phyloP scores from a whole-genome alignment of 257 asterid genomes.

The Plantago major region DNA sequence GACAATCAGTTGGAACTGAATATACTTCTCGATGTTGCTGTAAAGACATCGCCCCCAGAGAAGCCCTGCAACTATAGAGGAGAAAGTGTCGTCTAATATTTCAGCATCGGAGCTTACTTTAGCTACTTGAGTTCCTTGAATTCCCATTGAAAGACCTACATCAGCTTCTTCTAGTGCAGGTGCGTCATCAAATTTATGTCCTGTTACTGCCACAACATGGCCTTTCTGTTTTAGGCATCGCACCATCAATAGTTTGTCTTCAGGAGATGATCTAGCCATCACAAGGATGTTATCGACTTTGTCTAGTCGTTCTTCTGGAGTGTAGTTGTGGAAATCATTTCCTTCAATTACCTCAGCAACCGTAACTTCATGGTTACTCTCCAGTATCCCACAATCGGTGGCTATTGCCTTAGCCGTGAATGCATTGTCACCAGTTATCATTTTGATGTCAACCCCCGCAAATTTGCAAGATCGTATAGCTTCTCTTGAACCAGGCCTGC shows the following conservation, averaged over 20 bases:
- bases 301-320: conserved; percentile 52
- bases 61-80: conserved; percentile 52
- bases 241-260: conserved; percentile 73
- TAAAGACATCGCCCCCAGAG: conserved; percentile 54
- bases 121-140: conserved; percentile 67
- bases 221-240: conserved; percentile 55
- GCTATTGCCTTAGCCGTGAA: conserved; percentile 80
- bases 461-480: conserved; percentile 57
- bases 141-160: conserved; percentile 70
- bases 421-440: conserved; percentile 79
- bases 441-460: conserved; percentile 61
- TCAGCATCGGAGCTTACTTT: conserved; percentile 71
- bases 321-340: conserved; percentile 47
- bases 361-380: not conserved
- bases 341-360: conserved; percentile 58
- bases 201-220: conserved; percentile 71
- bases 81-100: conserved; percentile 58
- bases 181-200: conserved; percentile 72
- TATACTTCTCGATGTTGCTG: conserved; percentile 63
- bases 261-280: conserved; percentile 77
- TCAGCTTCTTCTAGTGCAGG: conserved; percentile 70
- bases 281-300: conserved; percentile 50
- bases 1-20: conserved; percentile 62
- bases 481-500: conserved; percentile 54
- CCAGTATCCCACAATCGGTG: conserved; percentile 65